Percentiles rank a stretch among this genome's conserved stretches.
These are phyloP conservation scores for Berkeleyomyces rouxiae DNA, from an alignment of 2,329 filamentous ascomycete genomes.

Conservation along the genomic window DNA sequence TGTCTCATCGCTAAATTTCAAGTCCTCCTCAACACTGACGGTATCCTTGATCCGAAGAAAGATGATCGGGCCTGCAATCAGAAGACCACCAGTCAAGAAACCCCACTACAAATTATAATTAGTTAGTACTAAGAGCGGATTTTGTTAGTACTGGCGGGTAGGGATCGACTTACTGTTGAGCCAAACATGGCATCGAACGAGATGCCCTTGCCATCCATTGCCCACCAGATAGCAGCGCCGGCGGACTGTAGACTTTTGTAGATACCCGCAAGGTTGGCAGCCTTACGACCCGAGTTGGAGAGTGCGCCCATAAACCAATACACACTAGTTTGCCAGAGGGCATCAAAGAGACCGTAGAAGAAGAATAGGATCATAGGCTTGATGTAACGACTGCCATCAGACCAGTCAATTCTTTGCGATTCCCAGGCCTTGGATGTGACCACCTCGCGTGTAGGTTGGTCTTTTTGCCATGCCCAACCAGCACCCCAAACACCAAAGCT, in stretches of 20 bases:
- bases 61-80: constrained; percentile 67
- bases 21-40: constrained; percentile 64
- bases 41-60: constrained; percentile 65
- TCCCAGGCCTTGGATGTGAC: constrained; percentile 18
- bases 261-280: constrained; percentile 81
- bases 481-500: constrained; percentile 73
- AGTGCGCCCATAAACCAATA: constrained; percentile 95
- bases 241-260: constrained; percentile 81
- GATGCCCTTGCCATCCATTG: constrained; percentile 44
- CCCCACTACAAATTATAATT: constrained; percentile 43
- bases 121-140: background rate
- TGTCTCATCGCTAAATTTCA: constrained; percentile 74
- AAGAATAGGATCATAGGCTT: constrained; percentile 81
- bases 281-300: constrained; percentile 80
- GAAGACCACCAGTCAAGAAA: constrained; percentile 52
- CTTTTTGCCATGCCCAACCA: constrained; percentile 59
- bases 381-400: constrained; percentile 41
- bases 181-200: constrained; percentile 58
- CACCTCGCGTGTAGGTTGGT: constrained; percentile 35
- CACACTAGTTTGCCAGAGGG: constrained; percentile 73
- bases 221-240: constrained; percentile 60
- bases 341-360: constrained; percentile 80
- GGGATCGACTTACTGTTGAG: constrained; percentile 24
- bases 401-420: constrained; percentile 41
- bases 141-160: background rate